Percentiles rank a stretch among this genome's conserved stretches.
Evolutionary conservation across 2,329 filamentous ascomycete species (phyloP).

Genomic region (Fusarium haematococcum): DNA sequence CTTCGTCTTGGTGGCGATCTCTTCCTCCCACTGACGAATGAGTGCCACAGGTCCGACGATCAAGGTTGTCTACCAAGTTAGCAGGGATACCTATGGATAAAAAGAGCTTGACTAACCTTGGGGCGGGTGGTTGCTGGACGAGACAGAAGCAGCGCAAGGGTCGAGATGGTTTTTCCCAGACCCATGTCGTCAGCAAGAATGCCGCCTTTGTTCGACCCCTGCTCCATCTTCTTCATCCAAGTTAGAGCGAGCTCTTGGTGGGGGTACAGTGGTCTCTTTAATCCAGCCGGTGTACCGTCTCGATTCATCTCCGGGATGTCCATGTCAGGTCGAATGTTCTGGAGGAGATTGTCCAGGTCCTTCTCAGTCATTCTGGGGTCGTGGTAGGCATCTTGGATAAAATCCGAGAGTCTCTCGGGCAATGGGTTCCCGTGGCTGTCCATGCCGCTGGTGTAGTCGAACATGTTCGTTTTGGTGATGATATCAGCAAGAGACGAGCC

Average conservation of each 20-base stretch:
- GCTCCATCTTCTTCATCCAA: constrained; percentile 88
- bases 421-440: constrained; percentile 54
- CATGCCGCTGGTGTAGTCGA: constrained; percentile 51
- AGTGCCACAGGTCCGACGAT: constrained; percentile 85
- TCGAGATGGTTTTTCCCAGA: constrained; percentile 88
- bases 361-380: constrained; percentile 61
- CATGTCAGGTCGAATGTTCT: constrained; percentile 80
- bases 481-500: constrained; percentile 46
- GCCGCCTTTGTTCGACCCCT: constrained; percentile 82
- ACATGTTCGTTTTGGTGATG: constrained; percentile 53
- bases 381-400: constrained; percentile 51
- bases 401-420: constrained; percentile 47
- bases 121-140: constrained; percentile 65
- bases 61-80: constrained; percentile 75
- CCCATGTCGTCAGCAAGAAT: constrained; percentile 96
- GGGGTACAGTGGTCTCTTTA: constrained; percentile 78
- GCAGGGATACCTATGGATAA: constrained; percentile 8
- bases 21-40: constrained; percentile 85
- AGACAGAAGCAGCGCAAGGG: constrained; percentile 80
- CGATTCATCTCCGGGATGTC: constrained; percentile 71
- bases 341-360: constrained; percentile 76
- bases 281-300: constrained; percentile 75
- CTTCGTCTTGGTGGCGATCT: constrained; percentile 79
- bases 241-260: constrained; percentile 86
- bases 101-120: constrained; percentile 44